Percentiles rank a stretch among this genome's conserved stretches.
phyloP scores from a whole-genome alignment of 2,329 filamentous ascomycete genomes.

The Fusarium oxysporum region DNA sequence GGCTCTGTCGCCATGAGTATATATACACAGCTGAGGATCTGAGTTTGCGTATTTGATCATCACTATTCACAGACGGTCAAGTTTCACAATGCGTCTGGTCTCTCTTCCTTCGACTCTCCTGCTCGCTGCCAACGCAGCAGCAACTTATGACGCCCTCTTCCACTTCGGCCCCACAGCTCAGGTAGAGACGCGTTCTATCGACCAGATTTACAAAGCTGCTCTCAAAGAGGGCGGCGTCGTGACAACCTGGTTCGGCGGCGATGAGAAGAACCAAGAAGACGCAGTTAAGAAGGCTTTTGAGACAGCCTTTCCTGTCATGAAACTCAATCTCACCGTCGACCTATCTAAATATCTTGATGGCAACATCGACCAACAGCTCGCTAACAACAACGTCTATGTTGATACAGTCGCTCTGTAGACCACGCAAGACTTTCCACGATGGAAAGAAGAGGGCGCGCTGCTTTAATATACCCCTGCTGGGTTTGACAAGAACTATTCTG shows the following conservation, averaged over 20 bases:
- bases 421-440: accelerated
- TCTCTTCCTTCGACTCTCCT: accelerated
- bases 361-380: background rate
- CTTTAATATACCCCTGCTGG: background rate
- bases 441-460: background rate
- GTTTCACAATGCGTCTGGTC: background rate
- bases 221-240: background rate
- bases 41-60: background rate
- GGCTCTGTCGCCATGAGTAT: background rate
- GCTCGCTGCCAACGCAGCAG: background rate
- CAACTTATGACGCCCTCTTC: background rate
- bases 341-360: background rate
- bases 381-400: background rate
- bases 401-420: background rate
- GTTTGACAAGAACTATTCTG: background rate
- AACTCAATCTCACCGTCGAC: background rate
- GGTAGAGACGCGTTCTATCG: background rate
- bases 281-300: background rate
- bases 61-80: background rate
- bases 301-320: background rate
- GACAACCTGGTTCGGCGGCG: background rate
- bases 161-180: background rate
- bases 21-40: background rate
- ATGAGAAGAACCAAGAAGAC: background rate
- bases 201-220: background rate